Evolutionary conservation across 495 filamentous ascomycete species (phyloP).

Genomic region (Tuber melanosporum): DNA sequence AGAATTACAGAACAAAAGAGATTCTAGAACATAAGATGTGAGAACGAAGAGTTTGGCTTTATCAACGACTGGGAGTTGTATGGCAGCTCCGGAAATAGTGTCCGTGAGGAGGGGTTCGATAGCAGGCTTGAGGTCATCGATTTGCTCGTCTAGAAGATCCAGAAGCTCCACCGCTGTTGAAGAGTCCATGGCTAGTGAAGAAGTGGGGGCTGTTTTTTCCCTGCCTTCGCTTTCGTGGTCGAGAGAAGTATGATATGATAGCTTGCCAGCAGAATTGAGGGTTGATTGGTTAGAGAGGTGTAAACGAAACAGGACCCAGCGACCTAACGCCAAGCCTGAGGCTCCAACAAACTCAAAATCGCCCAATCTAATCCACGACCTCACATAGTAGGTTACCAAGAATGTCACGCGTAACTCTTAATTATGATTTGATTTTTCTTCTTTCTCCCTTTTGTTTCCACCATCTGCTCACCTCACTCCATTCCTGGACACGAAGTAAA

Average conservation of each 20-base stretch:
- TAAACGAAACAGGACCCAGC: background rate
- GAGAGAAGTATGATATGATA: background rate
- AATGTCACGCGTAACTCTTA: constrained; percentile 4
- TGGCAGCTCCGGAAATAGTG: constrained; percentile 59
- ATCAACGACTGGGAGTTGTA: constrained; percentile 81
- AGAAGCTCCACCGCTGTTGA: constrained; percentile 51
- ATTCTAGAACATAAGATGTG: constrained; percentile 79
- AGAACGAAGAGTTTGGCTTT: constrained; percentile 87
- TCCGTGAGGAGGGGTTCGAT: constrained; percentile 60
- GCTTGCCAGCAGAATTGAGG: background rate
- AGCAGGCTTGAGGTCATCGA: constrained; percentile 69
- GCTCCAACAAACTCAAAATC: background rate
- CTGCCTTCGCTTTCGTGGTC: background rate
- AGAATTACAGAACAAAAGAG: constrained; percentile 75
- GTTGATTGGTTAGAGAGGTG: background rate
- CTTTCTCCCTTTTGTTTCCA: background rate
- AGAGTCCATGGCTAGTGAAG: constrained; percentile 37
- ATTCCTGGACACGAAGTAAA: background rate
- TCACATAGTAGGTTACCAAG: background rate
- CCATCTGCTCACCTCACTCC: background rate
- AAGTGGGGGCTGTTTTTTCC: background rate
- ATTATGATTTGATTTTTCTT: background rate
- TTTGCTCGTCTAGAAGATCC: constrained; percentile 63
- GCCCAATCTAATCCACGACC: too few species aligned
- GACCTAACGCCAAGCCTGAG: background rate